These are phyloP conservation scores for Aspergillus versicolor DNA, from an alignment of 2,329 filamentous ascomycete species.

Conservation along the genomic window DNA sequence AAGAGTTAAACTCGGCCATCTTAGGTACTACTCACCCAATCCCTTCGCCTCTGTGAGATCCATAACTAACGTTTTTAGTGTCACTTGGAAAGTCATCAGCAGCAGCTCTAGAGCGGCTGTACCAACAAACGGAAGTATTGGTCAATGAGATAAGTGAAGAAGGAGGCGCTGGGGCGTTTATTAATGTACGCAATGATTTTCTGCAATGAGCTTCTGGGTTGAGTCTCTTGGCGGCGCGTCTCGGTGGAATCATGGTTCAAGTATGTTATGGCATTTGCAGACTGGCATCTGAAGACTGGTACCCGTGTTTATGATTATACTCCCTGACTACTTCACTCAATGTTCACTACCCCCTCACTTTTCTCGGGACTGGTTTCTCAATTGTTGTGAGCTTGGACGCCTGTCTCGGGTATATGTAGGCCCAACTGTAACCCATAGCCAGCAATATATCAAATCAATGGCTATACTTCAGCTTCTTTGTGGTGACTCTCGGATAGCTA, in stretches of 20 bases:
- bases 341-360: background rate
- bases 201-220: constrained; percentile 37
- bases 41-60: background rate
- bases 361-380: background rate
- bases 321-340: background rate
- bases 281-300: constrained; percentile 10
- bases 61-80: constrained; percentile 53
- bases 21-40: constrained; percentile 60
- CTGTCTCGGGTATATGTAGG: background rate
- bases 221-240: constrained; percentile 13
- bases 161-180: constrained; percentile 78
- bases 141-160: constrained; percentile 79
- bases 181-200: constrained; percentile 64
- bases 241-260: constrained; percentile 4
- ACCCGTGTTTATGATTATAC: background rate
- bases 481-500: too few relatives aligned
- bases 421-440: background rate
- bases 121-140: constrained; percentile 81
- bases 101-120: constrained; percentile 79
- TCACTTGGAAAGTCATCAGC: constrained; percentile 86
- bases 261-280: constrained; percentile 12
- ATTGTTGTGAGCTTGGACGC: background rate
- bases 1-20: constrained; percentile 92
- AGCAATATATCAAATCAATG: background rate
- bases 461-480: too few relatives aligned